phyloP scores from a whole-genome alignment of 202 grass and related monocot species.

The Elaeis oleifera region DNA sequence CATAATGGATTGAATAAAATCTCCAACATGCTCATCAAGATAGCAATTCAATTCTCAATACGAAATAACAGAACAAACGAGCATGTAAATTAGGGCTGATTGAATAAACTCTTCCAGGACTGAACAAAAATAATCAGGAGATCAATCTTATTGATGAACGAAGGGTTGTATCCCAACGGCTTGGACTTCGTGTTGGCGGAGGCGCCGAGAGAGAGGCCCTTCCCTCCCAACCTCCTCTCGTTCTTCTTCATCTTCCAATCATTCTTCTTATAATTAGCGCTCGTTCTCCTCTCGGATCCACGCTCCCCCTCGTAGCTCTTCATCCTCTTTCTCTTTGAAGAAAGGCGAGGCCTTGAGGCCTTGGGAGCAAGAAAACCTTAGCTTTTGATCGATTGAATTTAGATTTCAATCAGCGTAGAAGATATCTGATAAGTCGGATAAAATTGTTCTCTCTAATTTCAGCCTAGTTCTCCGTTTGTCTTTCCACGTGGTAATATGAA shows the following conservation, averaged over 20 bases:
- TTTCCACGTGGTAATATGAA: too few relatives aligned
- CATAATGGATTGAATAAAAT: too few relatives aligned
- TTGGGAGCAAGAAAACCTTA: too few relatives aligned
- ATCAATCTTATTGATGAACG: slow-evolving; percentile 53
- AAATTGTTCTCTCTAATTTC: too few relatives aligned
- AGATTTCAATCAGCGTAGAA: too few relatives aligned
- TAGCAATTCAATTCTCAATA: too few relatives aligned
- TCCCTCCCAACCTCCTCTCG: slow-evolving; percentile 58
- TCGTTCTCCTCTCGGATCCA: slow-evolving; percentile 9
- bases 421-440: too few relatives aligned
- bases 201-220: slow-evolving; percentile 67
- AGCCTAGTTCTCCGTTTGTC: too few relatives aligned
- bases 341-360: too few relatives aligned
- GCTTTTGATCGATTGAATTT: too few relatives aligned
- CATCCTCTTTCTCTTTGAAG: neutral
- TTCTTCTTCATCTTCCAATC: slow-evolving; percentile 46
- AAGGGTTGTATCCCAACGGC: slow-evolving; percentile 62
- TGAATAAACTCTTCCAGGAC: neutral
- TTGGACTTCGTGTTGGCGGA: slow-evolving; percentile 72
- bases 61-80: neutral
- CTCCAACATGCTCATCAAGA: too few relatives aligned
- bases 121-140: neutral
- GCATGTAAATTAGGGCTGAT: neutral
- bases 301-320: slow-evolving; percentile 6
- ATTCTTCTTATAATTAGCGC: slow-evolving; percentile 14